Conservation (phyloP, 495 filamentous ascomycete genomes). For the Penicillium ochrochloron region DNA sequence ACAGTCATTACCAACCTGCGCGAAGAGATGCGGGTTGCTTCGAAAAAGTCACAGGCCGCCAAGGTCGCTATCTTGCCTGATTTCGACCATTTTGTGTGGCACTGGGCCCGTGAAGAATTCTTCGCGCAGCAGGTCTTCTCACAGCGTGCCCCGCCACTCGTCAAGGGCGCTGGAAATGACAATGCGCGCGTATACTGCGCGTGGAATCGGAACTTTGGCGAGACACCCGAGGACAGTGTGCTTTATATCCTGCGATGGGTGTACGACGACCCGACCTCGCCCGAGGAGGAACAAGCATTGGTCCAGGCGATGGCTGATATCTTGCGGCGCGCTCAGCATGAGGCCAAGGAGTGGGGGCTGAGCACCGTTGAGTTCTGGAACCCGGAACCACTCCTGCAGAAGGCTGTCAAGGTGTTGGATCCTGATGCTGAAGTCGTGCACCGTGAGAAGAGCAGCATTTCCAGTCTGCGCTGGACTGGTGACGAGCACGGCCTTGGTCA, state of each 20-base stretch:
- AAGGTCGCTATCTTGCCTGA: conserved; percentile 74
- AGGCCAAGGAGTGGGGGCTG: conserved; percentile 64
- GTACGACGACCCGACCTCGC: conserved; percentile 58
- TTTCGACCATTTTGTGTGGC: conserved; percentile 77
- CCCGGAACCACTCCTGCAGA: conserved; percentile 57
- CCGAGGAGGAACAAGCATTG: conserved; percentile 42
- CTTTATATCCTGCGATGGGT: conserved; percentile 81
- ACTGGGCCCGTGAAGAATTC: conserved; percentile 85
- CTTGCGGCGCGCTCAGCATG: conserved; percentile 56
- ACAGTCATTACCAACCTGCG: conserved; percentile 37
- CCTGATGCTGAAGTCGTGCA: conserved; percentile 55
- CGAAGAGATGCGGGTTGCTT: conserved; percentile 38
- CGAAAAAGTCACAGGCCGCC: conserved; percentile 36
- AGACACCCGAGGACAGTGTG: conserved; percentile 61
- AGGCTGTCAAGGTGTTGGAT: conserved; percentile 62
- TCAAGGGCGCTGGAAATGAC: conserved; percentile 72
- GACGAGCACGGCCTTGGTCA: conserved; percentile 49
- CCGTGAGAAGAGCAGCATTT: conserved; percentile 66
- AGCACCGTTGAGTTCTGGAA: conserved; percentile 67
- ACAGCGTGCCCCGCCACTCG: conserved; percentile 46
- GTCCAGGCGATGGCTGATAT: conserved; percentile 55
- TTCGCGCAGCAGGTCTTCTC: conserved; percentile 60
- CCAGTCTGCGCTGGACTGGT: conserved; percentile 67
- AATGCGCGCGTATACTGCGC: conserved; percentile 69
- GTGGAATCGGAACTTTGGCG: conserved; percentile 78